Evolutionary conservation across 2,329 filamentous ascomycete species (phyloP).

Genomic region (Penicillium crustosum): DNA sequence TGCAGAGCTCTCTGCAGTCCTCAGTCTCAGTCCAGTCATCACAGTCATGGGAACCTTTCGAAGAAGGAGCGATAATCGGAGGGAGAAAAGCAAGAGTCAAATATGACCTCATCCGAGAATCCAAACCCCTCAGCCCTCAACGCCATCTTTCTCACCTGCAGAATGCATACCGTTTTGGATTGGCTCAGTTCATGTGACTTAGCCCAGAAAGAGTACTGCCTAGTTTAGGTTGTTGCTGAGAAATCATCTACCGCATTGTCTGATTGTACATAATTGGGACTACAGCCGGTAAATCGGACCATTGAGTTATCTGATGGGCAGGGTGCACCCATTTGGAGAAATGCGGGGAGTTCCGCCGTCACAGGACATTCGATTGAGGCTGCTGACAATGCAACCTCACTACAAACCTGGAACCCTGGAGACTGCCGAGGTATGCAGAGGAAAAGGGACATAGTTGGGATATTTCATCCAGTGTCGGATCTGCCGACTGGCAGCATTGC

Average conservation of each 20-base stretch:
- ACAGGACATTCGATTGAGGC: background rate
- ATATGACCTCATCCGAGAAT: constrained; percentile 14
- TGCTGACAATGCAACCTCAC: background rate
- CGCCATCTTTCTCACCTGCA: constrained; percentile 7
- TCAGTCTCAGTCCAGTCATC: constrained; percentile 2
- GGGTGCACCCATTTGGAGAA: background rate
- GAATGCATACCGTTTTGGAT: constrained; percentile 18
- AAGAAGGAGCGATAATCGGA: constrained; percentile 4
- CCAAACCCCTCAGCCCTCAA: background rate
- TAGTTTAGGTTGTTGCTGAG: constrained; percentile 5
- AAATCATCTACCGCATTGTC: background rate
- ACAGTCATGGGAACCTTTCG: background rate
- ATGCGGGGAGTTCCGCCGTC: background rate
- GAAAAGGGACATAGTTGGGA: background rate
- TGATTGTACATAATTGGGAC: background rate
- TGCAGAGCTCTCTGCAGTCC: background rate
- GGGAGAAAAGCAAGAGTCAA: background rate
- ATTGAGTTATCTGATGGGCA: constrained; percentile 4
- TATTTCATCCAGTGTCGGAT: background rate
- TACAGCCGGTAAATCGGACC: background rate
- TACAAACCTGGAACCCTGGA: background rate
- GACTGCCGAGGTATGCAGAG: background rate
- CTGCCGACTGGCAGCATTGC: constrained; percentile 3
- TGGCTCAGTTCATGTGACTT: constrained; percentile 20
- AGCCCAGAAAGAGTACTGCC: background rate